Evolutionary conservation across 176 grass and related monocot species (phyloP).

Genomic region (Oryza australiensis): DNA sequence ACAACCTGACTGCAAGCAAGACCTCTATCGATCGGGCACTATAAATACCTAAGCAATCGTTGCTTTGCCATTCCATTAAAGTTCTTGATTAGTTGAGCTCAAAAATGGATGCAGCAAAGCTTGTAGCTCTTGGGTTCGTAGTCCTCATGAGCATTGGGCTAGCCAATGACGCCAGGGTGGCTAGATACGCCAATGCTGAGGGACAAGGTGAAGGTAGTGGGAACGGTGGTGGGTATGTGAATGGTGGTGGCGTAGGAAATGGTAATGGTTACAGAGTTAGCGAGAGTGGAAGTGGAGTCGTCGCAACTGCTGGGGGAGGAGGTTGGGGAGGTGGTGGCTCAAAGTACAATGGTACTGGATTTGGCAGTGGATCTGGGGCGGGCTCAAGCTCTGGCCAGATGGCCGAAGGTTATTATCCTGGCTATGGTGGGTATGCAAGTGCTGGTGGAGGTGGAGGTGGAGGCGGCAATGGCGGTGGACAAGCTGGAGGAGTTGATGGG

Average conservation of each 20-base stretch:
- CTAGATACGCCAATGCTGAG: not conserved
- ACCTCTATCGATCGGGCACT: not conserved
- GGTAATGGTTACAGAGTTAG: not conserved
- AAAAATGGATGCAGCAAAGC: not conserved
- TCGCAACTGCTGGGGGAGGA: not conserved
- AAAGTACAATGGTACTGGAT: not conserved
- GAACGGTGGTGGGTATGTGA: too few relatives aligned
- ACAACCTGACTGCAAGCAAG: too few relatives aligned
- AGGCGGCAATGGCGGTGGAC: not conserved
- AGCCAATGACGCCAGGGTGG: constrained; percentile 1
- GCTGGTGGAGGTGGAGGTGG: not conserved
- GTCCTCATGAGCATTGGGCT: not conserved
- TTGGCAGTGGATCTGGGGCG: not conserved
- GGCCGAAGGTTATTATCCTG: not conserved
- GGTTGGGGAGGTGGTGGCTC: not conserved
- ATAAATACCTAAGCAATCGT: not conserved
- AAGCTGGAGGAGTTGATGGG: not conserved
- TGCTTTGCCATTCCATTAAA: not conserved
- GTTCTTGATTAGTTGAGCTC: not conserved
- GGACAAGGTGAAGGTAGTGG: not conserved
- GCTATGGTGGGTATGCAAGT: not conserved
- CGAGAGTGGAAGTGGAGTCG: too few relatives aligned
- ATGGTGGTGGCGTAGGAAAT: not conserved
- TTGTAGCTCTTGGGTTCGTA: not conserved
- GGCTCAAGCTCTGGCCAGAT: not conserved